Evolutionary conservation across 768 basidiomycete genomes (phyloP), one percentile per base, ranked within the genome.

Genomic region (Hortiboletus campestris): DNA sequence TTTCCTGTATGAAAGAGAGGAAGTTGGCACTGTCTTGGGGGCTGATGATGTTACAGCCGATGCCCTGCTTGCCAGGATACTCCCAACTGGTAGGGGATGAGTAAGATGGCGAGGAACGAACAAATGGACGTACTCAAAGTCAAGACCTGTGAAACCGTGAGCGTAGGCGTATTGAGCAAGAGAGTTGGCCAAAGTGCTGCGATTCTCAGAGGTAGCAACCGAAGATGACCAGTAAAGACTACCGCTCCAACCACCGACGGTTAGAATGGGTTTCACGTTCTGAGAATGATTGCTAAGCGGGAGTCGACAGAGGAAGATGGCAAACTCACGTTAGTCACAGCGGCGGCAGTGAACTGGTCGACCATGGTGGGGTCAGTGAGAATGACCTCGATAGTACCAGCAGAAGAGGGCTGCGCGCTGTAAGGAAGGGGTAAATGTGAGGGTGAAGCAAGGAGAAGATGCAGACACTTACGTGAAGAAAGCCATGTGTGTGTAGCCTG

Each of bases 21-120:
- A 88, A 88, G 71, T 97, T 94, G 58, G 79, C 77, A 0, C 88
- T 85, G 70, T 97, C 94, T 49, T 80, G 63, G 5, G 78, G 58
- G 22, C 81, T 81, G 44, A 84, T 70, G 7, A 68, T 69, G 73
- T 96, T 96, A 66, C 89, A 90, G 8, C 80, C 78, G 19, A 88
- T 79, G 16, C 91, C 92, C 43, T 74, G 74, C 12, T 73, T 73
- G 38, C 78, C 82, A 36, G 93, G 94, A 67, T 91, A 96, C 69
- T 94, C 93, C 92, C 91, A 94, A 66, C 89, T 90, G 46, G n/a
- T 2, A 31, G 19, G 6, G 1, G 22, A 17, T 63, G 19, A 62
- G 53, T 14, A 46, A 25, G 8, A 38, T 7, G n/a, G 3, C 2
- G 7, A 0, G 34, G 5, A 45, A 42, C 22, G 20, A 46, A 44